Conservation (phyloP, 177 flowering plant genomes). For the Vitis hybrid region DNA sequence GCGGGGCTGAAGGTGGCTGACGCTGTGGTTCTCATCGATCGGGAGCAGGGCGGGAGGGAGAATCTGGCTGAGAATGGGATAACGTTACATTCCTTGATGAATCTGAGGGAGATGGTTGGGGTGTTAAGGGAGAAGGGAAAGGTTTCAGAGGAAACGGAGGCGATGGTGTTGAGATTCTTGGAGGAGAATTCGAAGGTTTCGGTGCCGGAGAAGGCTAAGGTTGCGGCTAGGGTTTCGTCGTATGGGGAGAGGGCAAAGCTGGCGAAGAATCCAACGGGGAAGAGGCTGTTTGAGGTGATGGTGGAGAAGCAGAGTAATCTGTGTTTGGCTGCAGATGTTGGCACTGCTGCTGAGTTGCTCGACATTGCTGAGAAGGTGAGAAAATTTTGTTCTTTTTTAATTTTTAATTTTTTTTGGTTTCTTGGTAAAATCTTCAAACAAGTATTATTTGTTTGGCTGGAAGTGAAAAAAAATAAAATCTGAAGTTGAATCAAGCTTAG, state of each 20-base stretch:
- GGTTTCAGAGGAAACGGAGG: conserved; percentile 63
- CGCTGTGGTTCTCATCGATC: conserved; percentile 82
- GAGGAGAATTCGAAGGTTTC: conserved; percentile 65
- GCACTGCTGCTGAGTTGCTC: conserved; percentile 72
- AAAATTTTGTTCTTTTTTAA: too few relatives aligned
- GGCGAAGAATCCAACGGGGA: conserved; percentile 74
- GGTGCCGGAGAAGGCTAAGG: conserved; percentile 18
- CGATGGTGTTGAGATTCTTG: conserved; percentile 46
- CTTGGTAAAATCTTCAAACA: too few relatives aligned
- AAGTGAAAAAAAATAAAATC: too few relatives aligned
- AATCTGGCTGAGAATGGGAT: conserved; percentile 72
- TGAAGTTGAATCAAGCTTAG: too few relatives aligned
- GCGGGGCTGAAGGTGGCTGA: conserved; percentile 78
- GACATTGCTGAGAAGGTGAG: conserved; percentile 71
- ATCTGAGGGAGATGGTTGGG: conserved; percentile 72
- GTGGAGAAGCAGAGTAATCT: conserved; percentile 74
- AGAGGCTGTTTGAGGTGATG: conserved; percentile 82
- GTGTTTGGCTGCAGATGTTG: conserved; percentile 88
- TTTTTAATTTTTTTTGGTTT: too few relatives aligned
- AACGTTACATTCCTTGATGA: conserved; percentile 65
- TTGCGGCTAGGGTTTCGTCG: conserved; percentile 21
- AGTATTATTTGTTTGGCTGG: too few relatives aligned
- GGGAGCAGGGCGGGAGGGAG: conserved; percentile 97
- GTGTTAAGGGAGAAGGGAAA: conserved; percentile 65
- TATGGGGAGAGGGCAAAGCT: conserved; percentile 69